phyloP scores from a whole-genome alignment of 176 grass and related monocot genomes.

The Triticum dicoccoides region DNA sequence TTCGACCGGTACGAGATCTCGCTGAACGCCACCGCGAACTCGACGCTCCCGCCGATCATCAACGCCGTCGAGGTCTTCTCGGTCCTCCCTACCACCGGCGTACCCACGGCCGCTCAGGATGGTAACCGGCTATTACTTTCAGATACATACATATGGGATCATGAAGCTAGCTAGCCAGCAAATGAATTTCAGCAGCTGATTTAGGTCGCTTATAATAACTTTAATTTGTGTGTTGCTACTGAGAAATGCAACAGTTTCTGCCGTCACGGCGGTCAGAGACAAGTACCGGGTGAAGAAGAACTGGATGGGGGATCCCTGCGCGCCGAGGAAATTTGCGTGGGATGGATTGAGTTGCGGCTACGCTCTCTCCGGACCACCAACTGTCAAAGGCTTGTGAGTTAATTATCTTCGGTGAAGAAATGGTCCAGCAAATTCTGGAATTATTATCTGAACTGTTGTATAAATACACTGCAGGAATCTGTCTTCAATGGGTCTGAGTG shows the following conservation, averaged over 20 bases:
- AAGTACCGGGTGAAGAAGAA: slow-evolving; percentile 41
- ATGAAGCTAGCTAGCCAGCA: too few species aligned
- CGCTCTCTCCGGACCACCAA: slow-evolving; percentile 29
- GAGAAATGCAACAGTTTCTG: slow-evolving; percentile 32
- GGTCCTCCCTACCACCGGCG: not conserved
- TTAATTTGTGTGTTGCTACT: not conserved
- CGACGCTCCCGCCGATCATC: slow-evolving; percentile 39
- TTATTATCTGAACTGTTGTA: not conserved
- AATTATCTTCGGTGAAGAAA: not conserved
- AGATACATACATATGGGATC: too few species aligned
- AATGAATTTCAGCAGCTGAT: too few species aligned
- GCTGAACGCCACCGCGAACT: slow-evolving; percentile 21
- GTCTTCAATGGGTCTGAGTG: slow-evolving; percentile 15
- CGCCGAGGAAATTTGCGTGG: slow-evolving; percentile 45
- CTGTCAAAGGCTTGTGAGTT: slow-evolving; percentile 42
- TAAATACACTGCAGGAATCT: not conserved
- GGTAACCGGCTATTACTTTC: not conserved
- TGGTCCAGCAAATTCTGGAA: not conserved
- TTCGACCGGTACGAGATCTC: not conserved
- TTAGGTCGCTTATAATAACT: too few species aligned
- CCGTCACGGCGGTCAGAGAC: slow-evolving; percentile 42
- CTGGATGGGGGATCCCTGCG: slow-evolving; percentile 70
- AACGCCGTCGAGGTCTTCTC: slow-evolving; percentile 38
- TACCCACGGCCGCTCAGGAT: slow-evolving; percentile 26
- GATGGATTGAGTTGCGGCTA: slow-evolving; percentile 57